Evolutionary conservation across 2,329 filamentous ascomycete species (phyloP).

Genomic region (Aspergillus puulaauensis): DNA sequence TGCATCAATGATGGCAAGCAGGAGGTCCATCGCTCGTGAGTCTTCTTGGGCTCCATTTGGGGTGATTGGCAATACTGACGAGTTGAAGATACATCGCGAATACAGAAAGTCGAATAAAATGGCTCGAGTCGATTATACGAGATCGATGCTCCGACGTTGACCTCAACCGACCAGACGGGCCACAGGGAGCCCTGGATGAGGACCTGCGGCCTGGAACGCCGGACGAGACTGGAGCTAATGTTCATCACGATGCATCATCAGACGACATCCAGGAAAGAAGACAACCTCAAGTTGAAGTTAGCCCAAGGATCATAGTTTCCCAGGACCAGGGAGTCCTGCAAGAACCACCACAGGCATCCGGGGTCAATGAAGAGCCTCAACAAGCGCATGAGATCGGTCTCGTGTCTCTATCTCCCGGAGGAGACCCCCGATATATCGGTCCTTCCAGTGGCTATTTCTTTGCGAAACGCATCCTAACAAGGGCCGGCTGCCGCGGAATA

Average conservation of each 20-base stretch:
- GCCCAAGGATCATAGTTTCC: not conserved
- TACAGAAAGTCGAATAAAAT: constrained; percentile 44
- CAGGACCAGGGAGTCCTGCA: not conserved
- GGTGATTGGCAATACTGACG: not conserved
- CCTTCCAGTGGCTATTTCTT: constrained; percentile 58
- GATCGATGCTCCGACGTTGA: constrained; percentile 46
- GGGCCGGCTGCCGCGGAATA: constrained; percentile 28
- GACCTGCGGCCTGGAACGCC: not conserved
- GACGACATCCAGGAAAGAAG: not conserved
- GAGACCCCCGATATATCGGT: constrained; percentile 53
- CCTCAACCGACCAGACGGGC: constrained; percentile 25
- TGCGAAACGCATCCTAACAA: constrained; percentile 50
- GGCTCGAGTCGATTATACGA: constrained; percentile 49
- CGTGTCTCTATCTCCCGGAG: constrained; percentile 50
- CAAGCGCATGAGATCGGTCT: constrained; percentile 54
- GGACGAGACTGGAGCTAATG: not conserved
- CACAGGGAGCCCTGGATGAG: not conserved
- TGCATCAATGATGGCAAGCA: constrained; percentile 50
- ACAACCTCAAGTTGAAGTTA: not conserved
- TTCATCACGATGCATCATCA: not conserved
- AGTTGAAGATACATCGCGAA: constrained; percentile 34
- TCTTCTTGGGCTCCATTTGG: not conserved
- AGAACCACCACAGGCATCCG: not conserved
- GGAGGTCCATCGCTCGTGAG: constrained; percentile 45
- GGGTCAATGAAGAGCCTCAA: constrained; percentile 5